Percentiles rank a stretch among this genome's conserved stretches.
Evolutionary conservation across 192 early-diverging fungal genomes (phyloP).

Genomic region (Dispira parvispora): DNA sequence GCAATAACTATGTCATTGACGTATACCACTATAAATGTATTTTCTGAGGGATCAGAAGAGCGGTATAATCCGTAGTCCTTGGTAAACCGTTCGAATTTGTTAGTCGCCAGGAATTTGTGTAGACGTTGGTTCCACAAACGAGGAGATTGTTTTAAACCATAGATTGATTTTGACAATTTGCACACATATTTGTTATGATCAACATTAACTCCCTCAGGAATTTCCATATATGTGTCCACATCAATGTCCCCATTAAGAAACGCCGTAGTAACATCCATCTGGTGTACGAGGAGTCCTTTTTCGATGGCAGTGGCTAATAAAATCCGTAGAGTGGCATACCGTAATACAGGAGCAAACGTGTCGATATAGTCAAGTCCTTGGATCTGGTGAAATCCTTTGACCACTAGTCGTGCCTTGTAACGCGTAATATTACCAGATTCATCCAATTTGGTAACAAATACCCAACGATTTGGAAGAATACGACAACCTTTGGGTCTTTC

Average conservation of each 20-base stretch:
- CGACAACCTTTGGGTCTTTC: neutral
- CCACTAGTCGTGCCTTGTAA: slow-evolving; percentile 13
- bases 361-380: slow-evolving; percentile 16
- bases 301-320: slow-evolving; percentile 13
- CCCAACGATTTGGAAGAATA: neutral
- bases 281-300: slow-evolving; percentile 7
- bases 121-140: slow-evolving; percentile 5
- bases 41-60: no score
- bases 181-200: neutral
- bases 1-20: no score
- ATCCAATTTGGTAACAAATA: no score
- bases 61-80: slow-evolving; percentile 7
- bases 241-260: slow-evolving; percentile 12
- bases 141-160: slow-evolving; percentile 10
- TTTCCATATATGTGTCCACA: slow-evolving; percentile 1
- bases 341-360: slow-evolving; percentile 16
- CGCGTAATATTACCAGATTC: no score
- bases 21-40: no score
- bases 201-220: slow-evolving; percentile 3
- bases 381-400: slow-evolving; percentile 14
- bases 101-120: neutral
- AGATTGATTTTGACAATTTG: neutral
- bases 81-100: neutral
- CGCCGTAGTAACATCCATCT: slow-evolving; percentile 16
- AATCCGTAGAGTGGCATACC: slow-evolving; percentile 13